A percentile compares a stretch with the other conserved stretches of the same genome.
These are phyloP conservation scores for Wickerhamiella dianesei DNA, from an alignment of 805 yeast genomes.

Conservation along the genomic window DNA sequence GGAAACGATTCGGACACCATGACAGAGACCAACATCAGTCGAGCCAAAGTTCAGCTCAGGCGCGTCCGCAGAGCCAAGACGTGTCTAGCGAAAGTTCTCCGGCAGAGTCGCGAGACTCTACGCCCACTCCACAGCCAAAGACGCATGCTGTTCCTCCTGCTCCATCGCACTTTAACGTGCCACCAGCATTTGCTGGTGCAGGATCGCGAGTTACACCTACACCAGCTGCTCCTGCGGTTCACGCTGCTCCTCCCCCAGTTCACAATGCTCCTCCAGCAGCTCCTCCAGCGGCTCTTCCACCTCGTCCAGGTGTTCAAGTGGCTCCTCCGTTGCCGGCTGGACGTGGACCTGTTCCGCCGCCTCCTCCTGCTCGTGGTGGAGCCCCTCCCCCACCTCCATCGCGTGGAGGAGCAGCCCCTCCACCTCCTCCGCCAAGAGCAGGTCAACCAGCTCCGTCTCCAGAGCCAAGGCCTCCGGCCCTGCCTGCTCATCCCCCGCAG, in stretches of 20 bases:
- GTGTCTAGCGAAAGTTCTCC: not conserved
- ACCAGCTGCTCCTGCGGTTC: slow-evolving; percentile 4
- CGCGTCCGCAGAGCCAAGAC: too few species aligned
- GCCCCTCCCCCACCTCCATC: slow-evolving; percentile 4
- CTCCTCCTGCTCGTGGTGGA: slow-evolving; percentile 4
- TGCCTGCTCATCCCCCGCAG: slow-evolving; percentile 13
- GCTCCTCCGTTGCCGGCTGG: not conserved
- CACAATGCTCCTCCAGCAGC: not conserved
- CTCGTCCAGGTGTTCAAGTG: slow-evolving; percentile 1
- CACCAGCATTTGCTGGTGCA: not conserved
- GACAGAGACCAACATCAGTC: not conserved
- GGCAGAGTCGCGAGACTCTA: too few species aligned
- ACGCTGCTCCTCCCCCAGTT: slow-evolving; percentile 1
- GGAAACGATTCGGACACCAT: not conserved
- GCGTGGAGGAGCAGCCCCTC: slow-evolving; percentile 13
- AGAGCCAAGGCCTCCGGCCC: slow-evolving; percentile 11
- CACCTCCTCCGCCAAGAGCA: slow-evolving; percentile 17
- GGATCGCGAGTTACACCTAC: not conserved
- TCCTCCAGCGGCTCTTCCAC: slow-evolving; percentile 2
- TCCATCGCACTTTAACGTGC: not conserved
- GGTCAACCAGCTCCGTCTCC: slow-evolving; percentile 16
- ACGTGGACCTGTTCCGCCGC: slow-evolving; percentile 1
- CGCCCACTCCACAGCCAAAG: too few species aligned
- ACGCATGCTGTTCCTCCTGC: slow-evolving; percentile 4
- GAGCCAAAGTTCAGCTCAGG: too few species aligned